Percentiles rank a stretch among this genome's conserved stretches.
phyloP scores from a whole-genome alignment of 202 grass and related monocot species.

The Carex arenaria region DNA sequence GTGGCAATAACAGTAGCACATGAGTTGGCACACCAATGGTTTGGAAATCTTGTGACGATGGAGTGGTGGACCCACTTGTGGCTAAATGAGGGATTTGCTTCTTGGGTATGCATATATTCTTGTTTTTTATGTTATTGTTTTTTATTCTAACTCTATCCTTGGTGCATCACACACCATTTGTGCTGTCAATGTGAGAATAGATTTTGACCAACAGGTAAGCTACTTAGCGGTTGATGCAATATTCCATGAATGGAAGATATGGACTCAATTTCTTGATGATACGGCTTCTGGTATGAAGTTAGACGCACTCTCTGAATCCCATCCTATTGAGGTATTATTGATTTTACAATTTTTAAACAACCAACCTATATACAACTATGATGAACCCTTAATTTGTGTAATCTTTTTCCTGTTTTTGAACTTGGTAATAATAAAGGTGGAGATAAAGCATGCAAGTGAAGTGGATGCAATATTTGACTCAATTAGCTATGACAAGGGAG shows the following conservation, averaged over 20 bases:
- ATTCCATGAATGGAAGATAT: slow-evolving; percentile 86
- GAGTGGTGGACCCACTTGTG: slow-evolving; percentile 99
- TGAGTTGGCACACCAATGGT: slow-evolving; percentile 96
- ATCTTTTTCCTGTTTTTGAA: slow-evolving; percentile 10
- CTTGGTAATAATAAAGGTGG: slow-evolving; percentile 46
- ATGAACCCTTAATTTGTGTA: not conserved
- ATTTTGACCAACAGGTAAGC: slow-evolving; percentile 51
- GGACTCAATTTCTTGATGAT: slow-evolving; percentile 87
- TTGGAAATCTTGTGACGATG: slow-evolving; percentile 98
- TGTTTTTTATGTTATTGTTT: too few relatives aligned
- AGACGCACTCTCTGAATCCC: slow-evolving; percentile 78
- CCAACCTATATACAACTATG: not conserved
- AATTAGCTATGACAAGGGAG: slow-evolving; percentile 90
- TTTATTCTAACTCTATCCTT: too few relatives aligned
- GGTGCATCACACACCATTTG: not conserved
- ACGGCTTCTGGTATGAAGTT: slow-evolving; percentile 53
- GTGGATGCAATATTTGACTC: slow-evolving; percentile 81
- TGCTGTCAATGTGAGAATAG: not conserved
- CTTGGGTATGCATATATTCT: slow-evolving; percentile 85
- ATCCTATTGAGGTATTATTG: slow-evolving; percentile 83
- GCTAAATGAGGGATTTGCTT: slow-evolving; percentile 95
- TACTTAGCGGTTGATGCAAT: slow-evolving; percentile 66
- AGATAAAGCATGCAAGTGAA: slow-evolving; percentile 77
- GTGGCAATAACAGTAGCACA: slow-evolving; percentile 84
- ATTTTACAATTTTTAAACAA: not conserved